phyloP scores from a whole-genome alignment of 2,329 filamentous ascomycete species.

The Eurotiales sp. region DNA sequence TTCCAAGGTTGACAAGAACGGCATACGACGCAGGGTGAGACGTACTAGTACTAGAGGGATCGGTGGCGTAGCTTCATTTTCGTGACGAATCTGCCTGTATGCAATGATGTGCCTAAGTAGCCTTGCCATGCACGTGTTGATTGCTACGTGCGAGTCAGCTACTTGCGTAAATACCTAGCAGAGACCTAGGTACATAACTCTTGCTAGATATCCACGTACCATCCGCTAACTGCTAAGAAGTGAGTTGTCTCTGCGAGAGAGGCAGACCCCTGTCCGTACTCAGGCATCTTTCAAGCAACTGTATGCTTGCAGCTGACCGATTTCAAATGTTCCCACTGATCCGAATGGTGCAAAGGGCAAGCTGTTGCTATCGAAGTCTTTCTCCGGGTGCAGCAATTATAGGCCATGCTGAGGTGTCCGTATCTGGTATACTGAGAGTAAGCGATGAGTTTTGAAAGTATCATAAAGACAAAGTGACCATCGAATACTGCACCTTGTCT shows the following conservation, averaged over 20 bases:
- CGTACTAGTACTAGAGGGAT: neutral
- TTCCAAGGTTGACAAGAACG: neutral
- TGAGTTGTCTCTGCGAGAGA: no score
- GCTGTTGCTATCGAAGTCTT: no score
- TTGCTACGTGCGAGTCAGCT: neutral
- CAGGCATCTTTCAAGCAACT: neutral
- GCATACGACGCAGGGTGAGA: neutral
- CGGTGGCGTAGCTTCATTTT: conserved; percentile 9
- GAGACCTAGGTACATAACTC: neutral
- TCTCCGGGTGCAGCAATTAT: no score
- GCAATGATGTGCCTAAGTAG: neutral
- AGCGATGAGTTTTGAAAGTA: no score
- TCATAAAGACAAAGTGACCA: no score
- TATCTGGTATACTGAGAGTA: no score
- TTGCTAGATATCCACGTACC: no score
- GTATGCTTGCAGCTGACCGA: neutral
- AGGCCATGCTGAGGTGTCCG: no score
- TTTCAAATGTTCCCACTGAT: neutral
- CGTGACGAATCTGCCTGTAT: conserved; percentile 10
- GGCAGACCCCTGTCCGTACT: no score
- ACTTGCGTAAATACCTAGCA: neutral
- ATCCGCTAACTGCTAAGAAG: no score
- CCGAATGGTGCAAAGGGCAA: neutral
- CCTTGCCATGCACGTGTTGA: neutral
- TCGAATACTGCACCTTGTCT: no score